phyloP scores from a whole-genome alignment of 345 rosid genomes.

The Salix koriyanagi region DNA sequence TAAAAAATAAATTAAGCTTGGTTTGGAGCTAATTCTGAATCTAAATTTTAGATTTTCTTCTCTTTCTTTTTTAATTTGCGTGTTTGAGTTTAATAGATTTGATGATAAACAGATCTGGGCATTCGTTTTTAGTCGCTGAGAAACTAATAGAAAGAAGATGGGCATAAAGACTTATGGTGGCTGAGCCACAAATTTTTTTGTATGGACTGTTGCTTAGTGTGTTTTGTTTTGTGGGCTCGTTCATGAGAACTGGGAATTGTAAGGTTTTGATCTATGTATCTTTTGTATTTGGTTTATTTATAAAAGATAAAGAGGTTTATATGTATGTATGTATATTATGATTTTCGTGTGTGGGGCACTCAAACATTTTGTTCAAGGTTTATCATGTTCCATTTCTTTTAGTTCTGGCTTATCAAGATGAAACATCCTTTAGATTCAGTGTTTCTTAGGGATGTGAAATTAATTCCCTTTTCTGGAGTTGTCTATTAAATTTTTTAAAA shows the following conservation, averaged over 20 bases:
- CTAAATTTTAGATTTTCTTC: background rate
- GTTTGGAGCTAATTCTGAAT: background rate
- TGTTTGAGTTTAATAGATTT: background rate
- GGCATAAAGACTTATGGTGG: background rate
- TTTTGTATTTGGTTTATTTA: background rate
- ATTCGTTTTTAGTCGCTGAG: conserved; percentile 8
- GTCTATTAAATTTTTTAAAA: background rate
- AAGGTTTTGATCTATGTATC: conserved; percentile 6
- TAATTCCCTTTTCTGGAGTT: background rate
- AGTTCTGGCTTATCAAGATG: background rate
- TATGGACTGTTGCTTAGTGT: background rate
- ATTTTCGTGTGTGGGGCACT: background rate
- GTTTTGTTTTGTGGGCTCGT: background rate
- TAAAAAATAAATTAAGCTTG: background rate
- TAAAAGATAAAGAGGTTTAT: too few species aligned
- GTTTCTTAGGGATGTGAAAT: background rate
- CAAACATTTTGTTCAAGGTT: background rate
- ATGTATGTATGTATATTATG: background rate
- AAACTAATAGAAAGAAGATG: background rate
- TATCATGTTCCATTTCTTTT: background rate
- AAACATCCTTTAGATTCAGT: background rate
- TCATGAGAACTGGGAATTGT: conserved; percentile 6
- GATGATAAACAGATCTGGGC: conserved; percentile 25
- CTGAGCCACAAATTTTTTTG: background rate
- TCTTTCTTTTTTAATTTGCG: background rate